Base-by-base conservation (phyloP, 176 grass and related monocot genomes). In the Themeda triandra region DNA sequence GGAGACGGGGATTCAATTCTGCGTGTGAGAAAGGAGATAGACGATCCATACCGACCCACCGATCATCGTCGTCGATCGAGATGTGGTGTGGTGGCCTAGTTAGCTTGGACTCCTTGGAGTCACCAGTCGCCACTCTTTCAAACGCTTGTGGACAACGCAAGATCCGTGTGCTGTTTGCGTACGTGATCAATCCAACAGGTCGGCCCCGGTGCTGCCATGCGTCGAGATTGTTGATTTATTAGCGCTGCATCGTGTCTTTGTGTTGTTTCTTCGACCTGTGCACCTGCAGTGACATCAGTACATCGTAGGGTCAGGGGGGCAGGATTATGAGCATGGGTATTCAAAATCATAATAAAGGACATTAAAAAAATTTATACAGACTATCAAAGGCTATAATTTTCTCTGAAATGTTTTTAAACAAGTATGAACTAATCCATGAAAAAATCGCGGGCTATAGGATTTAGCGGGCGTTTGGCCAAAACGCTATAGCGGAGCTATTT, bases 1-100 rank as follows among this genome's bases (percentile, higher is more conserved):
- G 41, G 62, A 10, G 84, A 86, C 17, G 53, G 75, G 66, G 31
- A 79, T 72, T 79, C 39, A 86, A 72, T 86, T 63, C 48, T 19
- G 65, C 65, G 79, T 54, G n/a, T n/a, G n/a, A n/a, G 65, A 18
- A 54, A 69, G 64, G 31, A 13, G 7, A 15, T 13, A 10, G 10
- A 42, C 40, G 60, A n/a, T 66, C 40, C 62, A 18, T 7, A 14
- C 8, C 23, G 6, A 30, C 13, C 73, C n/a, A 41, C 18, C 37
- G 76, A 64, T 19, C 58, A 1, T 35, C 44, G 42, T 13, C 7
- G 75, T 39, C 37, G 37, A 51, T 51, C 4, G 17, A 21, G 5
- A 19, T 21, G 14, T 45, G 53, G 53, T 9, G 51, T 19, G 48
- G 75, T 18, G 75, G 77, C 78, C 29, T 78, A 63, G 41, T 63